A percentile compares a stretch with the other conserved stretches of the same genome.
Evolutionary conservation across 2,329 filamentous ascomycete species (phyloP).

Genomic region (Fusarium guadeloupense): DNA sequence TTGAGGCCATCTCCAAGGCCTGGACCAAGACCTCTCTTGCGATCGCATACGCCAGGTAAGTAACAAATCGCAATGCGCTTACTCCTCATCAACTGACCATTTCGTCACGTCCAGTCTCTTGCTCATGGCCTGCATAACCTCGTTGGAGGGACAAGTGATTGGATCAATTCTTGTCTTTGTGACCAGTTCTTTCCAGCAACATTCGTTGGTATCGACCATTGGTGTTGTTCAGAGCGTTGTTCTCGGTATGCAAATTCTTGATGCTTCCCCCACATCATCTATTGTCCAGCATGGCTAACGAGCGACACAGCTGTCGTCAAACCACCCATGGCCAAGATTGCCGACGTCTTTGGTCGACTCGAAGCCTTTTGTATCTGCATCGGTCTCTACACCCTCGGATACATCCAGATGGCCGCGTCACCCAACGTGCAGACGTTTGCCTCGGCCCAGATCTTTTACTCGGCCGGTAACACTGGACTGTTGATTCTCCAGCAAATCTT

Average conservation of each 20-base stretch:
- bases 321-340: conserved; percentile 63
- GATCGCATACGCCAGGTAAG: conserved; percentile 20
- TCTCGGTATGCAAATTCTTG: not conserved
- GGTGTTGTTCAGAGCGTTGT: conserved; percentile 55
- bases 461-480: conserved; percentile 66
- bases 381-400: conserved; percentile 64
- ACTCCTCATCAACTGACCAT: too few relatives aligned
- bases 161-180: conserved; percentile 38
- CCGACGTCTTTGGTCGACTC: conserved; percentile 69
- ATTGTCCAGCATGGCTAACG: not conserved
- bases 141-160: conserved; percentile 36
- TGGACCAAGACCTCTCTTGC: conserved; percentile 24
- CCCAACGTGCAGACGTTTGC: conserved; percentile 63
- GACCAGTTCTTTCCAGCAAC: conserved; percentile 51
- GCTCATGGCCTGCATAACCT: conserved; percentile 35
- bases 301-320: conserved; percentile 21
- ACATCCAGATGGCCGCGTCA: conserved; percentile 65
- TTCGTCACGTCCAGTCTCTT: conserved; percentile 25
- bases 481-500: conserved; percentile 71
- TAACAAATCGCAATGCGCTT: too few relatives aligned
- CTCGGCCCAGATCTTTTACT: conserved; percentile 68
- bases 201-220: conserved; percentile 58
- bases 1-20: conserved; percentile 35
- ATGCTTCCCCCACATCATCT: not conserved
- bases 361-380: conserved; percentile 66